Conservation (phyloP, 495 filamentous ascomycete species). For the Parachaetomium inaequale region DNA sequence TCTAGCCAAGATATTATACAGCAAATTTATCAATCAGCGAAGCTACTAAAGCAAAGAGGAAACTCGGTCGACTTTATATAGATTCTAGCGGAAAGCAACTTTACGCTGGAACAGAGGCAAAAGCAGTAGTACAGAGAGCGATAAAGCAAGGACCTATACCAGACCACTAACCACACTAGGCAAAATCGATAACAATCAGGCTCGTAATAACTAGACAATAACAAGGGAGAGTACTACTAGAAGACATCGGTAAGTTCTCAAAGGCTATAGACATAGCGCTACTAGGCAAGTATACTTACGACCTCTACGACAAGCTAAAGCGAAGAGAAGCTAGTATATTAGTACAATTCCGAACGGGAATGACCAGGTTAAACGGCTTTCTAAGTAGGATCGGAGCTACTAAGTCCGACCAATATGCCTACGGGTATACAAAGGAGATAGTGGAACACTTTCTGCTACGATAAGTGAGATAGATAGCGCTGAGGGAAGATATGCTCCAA, state of each 20-base stretch:
- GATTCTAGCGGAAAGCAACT: slow-evolving; percentile 10
- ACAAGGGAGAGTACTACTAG: slow-evolving; percentile 11
- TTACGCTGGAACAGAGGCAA: slow-evolving; percentile 5
- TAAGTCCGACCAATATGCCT: slow-evolving; percentile 25
- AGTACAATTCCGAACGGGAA: slow-evolving; percentile 37
- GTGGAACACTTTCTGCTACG: slow-evolving; percentile 33
- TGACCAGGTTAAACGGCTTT: slow-evolving; percentile 38
- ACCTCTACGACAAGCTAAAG: slow-evolving; percentile 32
- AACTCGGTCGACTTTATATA: slow-evolving; percentile 12
- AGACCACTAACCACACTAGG: neutral
- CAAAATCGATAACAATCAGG: neutral
- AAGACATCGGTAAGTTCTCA: slow-evolving; percentile 29
- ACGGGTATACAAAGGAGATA: slow-evolving; percentile 35
- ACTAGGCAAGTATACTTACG: slow-evolving; percentile 32
- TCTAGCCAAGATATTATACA: slow-evolving; percentile 13
- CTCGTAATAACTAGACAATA: neutral
- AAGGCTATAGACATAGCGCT: slow-evolving; percentile 34
- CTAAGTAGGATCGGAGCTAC: slow-evolving; percentile 29
- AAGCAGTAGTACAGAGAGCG: slow-evolving; percentile 10
- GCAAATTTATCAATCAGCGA: slow-evolving; percentile 10
- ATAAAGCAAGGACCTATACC: slow-evolving; percentile 1
- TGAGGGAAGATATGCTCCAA: slow-evolving; percentile 36
- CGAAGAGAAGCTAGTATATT: slow-evolving; percentile 30
- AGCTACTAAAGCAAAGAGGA: slow-evolving; percentile 9
- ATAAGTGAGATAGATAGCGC: slow-evolving; percentile 32